These are phyloP conservation scores for Eucalyptus guilfoylei DNA, from an alignment of 345 rosid species.

Conservation along the genomic window DNA sequence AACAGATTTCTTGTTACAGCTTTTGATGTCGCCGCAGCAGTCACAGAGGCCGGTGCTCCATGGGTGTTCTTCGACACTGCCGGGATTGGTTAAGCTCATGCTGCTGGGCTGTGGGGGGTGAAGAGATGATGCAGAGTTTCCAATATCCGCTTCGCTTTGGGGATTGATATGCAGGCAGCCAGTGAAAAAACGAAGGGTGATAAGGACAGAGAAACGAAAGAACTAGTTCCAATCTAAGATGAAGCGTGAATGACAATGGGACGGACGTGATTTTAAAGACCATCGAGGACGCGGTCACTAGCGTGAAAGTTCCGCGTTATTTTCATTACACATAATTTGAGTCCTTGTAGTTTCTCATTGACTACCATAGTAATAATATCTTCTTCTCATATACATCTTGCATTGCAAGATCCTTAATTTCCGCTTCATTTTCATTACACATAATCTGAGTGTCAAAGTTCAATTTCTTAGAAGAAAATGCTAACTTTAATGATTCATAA, in stretches of 20 bases:
- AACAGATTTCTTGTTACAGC: conserved; percentile 5
- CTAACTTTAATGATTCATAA: neutral
- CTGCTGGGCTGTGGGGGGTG: neutral
- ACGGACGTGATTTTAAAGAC: neutral
- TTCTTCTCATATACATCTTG: neutral
- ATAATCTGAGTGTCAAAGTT: neutral
- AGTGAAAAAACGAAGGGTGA: neutral
- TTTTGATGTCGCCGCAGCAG: conserved; percentile 16
- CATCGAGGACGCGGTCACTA: neutral
- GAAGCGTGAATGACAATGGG: neutral
- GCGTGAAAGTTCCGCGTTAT: neutral
- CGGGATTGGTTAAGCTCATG: neutral
- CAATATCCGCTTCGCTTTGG: neutral
- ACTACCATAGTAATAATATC: neutral
- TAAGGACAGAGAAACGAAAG: neutral
- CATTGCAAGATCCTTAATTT: neutral
- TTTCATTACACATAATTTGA: neutral
- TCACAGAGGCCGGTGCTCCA: conserved; percentile 27
- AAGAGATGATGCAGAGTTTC: neutral
- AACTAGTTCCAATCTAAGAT: neutral
- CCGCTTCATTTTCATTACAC: neutral
- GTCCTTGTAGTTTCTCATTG: neutral
- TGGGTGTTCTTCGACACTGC: neutral
- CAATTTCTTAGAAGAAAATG: neutral
- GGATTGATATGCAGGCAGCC: neutral